Percentiles rank a stretch among this genome's conserved stretches.
Evolutionary conservation across 176 grass and related monocot species (phyloP).

Genomic region (Oryza coarctata): DNA sequence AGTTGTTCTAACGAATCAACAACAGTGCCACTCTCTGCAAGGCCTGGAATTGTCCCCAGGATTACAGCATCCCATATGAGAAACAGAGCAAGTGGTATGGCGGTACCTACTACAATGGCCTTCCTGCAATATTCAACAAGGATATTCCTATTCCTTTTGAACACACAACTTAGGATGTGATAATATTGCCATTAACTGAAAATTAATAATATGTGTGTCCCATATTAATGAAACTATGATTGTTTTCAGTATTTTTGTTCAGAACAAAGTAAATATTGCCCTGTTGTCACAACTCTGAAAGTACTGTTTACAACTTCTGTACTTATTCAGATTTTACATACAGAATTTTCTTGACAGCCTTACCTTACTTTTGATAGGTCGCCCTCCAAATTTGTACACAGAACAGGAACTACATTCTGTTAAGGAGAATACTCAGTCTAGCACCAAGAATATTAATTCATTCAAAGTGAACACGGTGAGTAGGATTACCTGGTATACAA

Average conservation of each 20-base stretch:
- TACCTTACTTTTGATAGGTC: constrained; percentile 89
- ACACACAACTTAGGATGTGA: neutral
- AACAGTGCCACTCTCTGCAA: constrained; percentile 39
- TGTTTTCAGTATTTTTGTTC: neutral
- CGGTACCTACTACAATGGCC: constrained; percentile 71
- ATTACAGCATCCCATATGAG: constrained; percentile 91
- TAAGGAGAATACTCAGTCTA: constrained; percentile 40
- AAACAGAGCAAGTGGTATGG: constrained; percentile 88
- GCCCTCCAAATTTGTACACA: constrained; percentile 93
- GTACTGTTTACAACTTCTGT: neutral
- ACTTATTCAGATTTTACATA: neutral
- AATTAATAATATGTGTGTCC: neutral
- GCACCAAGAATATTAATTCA: constrained; percentile 15
- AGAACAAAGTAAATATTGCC: neutral
- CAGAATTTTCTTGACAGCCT: constrained; percentile 8
- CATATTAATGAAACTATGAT: neutral
- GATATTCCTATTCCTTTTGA: constrained; percentile 5
- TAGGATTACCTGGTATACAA: constrained; percentile 85
- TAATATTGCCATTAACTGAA: neutral
- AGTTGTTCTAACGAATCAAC: constrained; percentile 72
- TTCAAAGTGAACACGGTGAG: constrained; percentile 6
- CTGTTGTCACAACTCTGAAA: neutral
- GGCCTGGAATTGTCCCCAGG: constrained; percentile 63
- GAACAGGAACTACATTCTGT: constrained; percentile 94
- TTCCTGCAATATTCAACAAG: constrained; percentile 60